Conservation (phyloP, 805 yeast genomes). For the Teunomyces cretensis region DNA sequence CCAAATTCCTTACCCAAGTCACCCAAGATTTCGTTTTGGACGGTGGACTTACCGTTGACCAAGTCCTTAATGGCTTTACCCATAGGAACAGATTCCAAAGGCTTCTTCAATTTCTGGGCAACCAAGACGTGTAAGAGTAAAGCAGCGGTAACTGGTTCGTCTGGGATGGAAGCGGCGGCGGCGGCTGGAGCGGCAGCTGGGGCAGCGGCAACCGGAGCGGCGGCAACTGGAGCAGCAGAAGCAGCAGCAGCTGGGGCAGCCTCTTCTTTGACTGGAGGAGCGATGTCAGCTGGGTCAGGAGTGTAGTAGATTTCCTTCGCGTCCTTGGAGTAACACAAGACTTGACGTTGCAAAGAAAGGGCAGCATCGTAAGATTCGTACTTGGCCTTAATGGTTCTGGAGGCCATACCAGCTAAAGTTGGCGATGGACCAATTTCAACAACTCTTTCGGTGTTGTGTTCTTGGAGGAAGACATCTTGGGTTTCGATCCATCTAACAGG, state of each 20-base stretch:
- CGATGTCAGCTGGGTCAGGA: conserved; percentile 66
- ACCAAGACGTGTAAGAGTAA: conserved; percentile 84
- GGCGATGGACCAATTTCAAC: conserved; percentile 99
- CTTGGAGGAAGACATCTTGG: conserved; percentile 94
- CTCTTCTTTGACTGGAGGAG: conserved; percentile 24
- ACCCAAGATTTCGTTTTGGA: conserved; percentile 97
- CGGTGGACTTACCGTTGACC: conserved; percentile 98
- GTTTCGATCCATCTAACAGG: conserved; percentile 99
- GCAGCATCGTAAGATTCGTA: conserved; percentile 99
- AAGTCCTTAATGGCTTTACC: conserved; percentile 93
- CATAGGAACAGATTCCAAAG: conserved; percentile 81
- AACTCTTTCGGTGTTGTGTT: conserved; percentile 92
- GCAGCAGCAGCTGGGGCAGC: conserved; percentile 48
- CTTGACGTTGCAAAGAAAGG: conserved; percentile 87
- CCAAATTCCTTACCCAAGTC: conserved; percentile 98
- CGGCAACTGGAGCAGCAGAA: conserved; percentile 57
- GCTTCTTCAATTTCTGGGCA: conserved; percentile 93
- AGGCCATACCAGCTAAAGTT: conserved; percentile 97
- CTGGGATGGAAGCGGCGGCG: conserved; percentile 82
- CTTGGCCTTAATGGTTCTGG: conserved; percentile 90
- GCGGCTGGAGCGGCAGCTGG: conserved; percentile 73
- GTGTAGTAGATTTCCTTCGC: conserved; percentile 95
- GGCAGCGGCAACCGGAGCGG: conserved; percentile 54
- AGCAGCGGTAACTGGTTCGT: conserved; percentile 84
- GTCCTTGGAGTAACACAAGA: conserved; percentile 92